Base-by-base conservation (phyloP, 257 asterid species). In the Solanum bulbocastanum region DNA sequence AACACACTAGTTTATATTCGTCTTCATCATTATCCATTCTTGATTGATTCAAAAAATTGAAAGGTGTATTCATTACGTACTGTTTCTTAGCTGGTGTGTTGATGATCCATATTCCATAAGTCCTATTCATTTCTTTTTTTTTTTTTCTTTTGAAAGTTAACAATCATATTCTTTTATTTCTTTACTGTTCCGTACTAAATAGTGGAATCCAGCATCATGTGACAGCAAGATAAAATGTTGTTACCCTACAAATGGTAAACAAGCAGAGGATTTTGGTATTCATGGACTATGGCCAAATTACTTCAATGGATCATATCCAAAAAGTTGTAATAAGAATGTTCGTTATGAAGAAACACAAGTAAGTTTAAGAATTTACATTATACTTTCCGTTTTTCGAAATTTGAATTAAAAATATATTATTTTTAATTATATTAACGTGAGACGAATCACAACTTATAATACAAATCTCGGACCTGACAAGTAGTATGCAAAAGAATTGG, bases 281-380 rank as follows among this genome's bases (percentile, higher is more conserved):
- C 96, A 92, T 83, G 95, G 96, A 25, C 92, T 93, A 10, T 91
- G 94, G 96, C 96, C 96, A 16, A 91, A 92, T 56, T 90, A 88
- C 78, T 87, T 86, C 0, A 91, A 91, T 87, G 95, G 95, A n/a
- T 85, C 93, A 16, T 91, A 88, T 52, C 94, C 95, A 4, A 89
- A 93, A 10, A 91, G 91, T 84, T 93, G 95, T 69, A 91, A 91
- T 46, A 87, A 92, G 10, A 69, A 65, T 32, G 78, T 40, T 66
- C 82, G 35, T 6, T 90, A 85, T 36, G 88, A 90, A 84, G 86
- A 87, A 74, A 86, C 91, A 8, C 60, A 88, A 92, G 94, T 90
- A 78, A 75, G 35, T 75, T 16, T 18, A 56, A 18, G 65, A 56
- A 7, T 20, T 75, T 25, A 25, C 4, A 6, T 65, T 18, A 65